These are phyloP conservation scores for Piper longum DNA, from an alignment of 164 flowering plant genomes.

Conservation along the genomic window DNA sequence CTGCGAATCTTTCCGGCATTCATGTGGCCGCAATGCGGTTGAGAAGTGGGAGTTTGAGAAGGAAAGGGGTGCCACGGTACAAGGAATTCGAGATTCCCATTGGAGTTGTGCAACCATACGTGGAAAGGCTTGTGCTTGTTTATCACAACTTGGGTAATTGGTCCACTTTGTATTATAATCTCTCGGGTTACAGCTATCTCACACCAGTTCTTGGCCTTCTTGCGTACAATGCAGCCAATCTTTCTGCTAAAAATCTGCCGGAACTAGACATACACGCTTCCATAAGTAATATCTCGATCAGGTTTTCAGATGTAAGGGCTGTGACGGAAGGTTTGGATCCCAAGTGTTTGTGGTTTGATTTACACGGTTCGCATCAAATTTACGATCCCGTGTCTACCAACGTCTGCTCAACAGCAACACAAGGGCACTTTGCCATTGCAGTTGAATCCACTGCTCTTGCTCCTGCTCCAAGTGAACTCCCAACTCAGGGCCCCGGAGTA, in stretches of 20 bases:
- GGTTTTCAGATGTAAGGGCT: constrained; percentile 20
- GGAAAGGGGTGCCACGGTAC: constrained; percentile 33
- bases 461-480: constrained; percentile 10
- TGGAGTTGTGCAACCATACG: constrained; percentile 65
- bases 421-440: constrained; percentile 76
- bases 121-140: constrained; percentile 68
- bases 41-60: constrained; percentile 64
- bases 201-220: constrained; percentile 77
- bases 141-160: constrained; percentile 74
- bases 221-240: constrained; percentile 53
- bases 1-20: constrained; percentile 58
- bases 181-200: constrained; percentile 39
- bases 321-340: constrained; percentile 29
- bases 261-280: constrained; percentile 42
- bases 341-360: constrained; percentile 53
- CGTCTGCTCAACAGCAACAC: constrained; percentile 32
- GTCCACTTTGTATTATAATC: constrained; percentile 42
- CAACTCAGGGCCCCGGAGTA: not conserved
- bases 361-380: constrained; percentile 32
- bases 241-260: constrained; percentile 46
- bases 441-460: constrained; percentile 34
- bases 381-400: constrained; percentile 30
- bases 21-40: constrained; percentile 59
- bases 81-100: constrained; percentile 52
- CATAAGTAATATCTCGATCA: constrained; percentile 22